Conservation (phyloP, 441 rosid species). For the Euphorbia schlechtendalii region DNA sequence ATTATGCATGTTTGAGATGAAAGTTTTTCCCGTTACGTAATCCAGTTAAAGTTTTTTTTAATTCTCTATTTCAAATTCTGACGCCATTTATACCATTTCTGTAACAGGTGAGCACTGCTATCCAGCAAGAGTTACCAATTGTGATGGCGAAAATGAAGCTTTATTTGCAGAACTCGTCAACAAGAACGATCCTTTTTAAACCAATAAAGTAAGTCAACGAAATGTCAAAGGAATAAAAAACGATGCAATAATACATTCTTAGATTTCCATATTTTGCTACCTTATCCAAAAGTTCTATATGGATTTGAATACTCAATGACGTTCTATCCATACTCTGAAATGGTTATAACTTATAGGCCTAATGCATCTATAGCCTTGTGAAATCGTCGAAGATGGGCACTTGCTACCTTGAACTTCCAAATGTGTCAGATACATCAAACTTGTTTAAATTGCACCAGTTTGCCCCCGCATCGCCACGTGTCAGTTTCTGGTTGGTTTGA, state of each 20-base stretch:
- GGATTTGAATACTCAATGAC: neutral
- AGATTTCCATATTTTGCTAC: neutral
- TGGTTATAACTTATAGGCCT: neutral
- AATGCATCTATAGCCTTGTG: too few relatives aligned
- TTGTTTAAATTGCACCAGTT: too few relatives aligned
- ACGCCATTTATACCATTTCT: slow-evolving; percentile 18
- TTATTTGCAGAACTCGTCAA: slow-evolving; percentile 81
- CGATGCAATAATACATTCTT: neutral
- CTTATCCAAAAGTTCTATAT: neutral
- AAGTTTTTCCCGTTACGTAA: too few relatives aligned
- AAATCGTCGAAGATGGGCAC: too few relatives aligned
- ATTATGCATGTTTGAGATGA: neutral
- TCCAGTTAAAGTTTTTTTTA: neutral
- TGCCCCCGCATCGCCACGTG: too few relatives aligned
- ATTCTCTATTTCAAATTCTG: neutral
- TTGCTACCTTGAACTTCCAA: too few relatives aligned
- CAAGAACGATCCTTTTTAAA: slow-evolving; percentile 83
- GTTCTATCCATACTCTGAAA: neutral
- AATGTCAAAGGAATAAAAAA: neutral
- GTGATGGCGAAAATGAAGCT: slow-evolving; percentile 87
- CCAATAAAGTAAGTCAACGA: slow-evolving; percentile 76
- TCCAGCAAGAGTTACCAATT: slow-evolving; percentile 62
- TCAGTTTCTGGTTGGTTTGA: too few relatives aligned
- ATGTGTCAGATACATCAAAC: too few relatives aligned
- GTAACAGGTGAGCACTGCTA: slow-evolving; percentile 69